These are phyloP conservation scores for Exserohilum rostratum DNA, from an alignment of 2,329 filamentous ascomycete genomes.

Conservation along the genomic window DNA sequence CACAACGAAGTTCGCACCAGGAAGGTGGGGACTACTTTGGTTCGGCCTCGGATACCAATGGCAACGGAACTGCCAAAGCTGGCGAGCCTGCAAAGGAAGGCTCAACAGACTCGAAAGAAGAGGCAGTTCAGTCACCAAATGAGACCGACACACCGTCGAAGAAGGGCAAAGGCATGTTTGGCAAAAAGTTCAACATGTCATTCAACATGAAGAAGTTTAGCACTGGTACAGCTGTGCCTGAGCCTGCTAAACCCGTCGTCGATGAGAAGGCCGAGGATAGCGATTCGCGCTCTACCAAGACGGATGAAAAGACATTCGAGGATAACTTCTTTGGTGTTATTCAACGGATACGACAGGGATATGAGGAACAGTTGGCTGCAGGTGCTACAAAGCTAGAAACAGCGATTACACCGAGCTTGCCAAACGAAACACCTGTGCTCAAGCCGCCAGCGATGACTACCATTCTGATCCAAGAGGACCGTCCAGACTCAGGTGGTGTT, in stretches of 20 bases:
- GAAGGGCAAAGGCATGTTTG: slow-evolving; percentile 70
- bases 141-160: slow-evolving; percentile 49
- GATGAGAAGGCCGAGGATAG: slow-evolving; percentile 75
- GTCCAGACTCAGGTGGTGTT: slow-evolving; percentile 66
- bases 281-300: slow-evolving; percentile 63
- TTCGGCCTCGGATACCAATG: slow-evolving; percentile 27
- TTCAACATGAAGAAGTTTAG: slow-evolving; percentile 86
- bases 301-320: slow-evolving; percentile 74
- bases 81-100: slow-evolving; percentile 31
- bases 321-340: slow-evolving; percentile 76
- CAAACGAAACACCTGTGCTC: slow-evolving; percentile 76
- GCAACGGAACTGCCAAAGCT: slow-evolving; percentile 34
- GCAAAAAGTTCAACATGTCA: slow-evolving; percentile 80
- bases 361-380: slow-evolving; percentile 70
- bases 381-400: slow-evolving; percentile 60
- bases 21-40: slow-evolving; percentile 77
- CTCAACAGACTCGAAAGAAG: slow-evolving; percentile 36
- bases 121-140: slow-evolving; percentile 50
- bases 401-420: slow-evolving; percentile 70
- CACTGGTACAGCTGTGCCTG: slow-evolving; percentile 62
- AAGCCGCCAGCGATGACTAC: slow-evolving; percentile 70
- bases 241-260: slow-evolving; percentile 72
- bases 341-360: slow-evolving; percentile 74
- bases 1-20: slow-evolving; percentile 60
- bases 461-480: slow-evolving; percentile 70